These are phyloP conservation scores for Smithsoniella earleae DNA, from an alignment of 163 green algal species.

Conservation along the genomic window DNA sequence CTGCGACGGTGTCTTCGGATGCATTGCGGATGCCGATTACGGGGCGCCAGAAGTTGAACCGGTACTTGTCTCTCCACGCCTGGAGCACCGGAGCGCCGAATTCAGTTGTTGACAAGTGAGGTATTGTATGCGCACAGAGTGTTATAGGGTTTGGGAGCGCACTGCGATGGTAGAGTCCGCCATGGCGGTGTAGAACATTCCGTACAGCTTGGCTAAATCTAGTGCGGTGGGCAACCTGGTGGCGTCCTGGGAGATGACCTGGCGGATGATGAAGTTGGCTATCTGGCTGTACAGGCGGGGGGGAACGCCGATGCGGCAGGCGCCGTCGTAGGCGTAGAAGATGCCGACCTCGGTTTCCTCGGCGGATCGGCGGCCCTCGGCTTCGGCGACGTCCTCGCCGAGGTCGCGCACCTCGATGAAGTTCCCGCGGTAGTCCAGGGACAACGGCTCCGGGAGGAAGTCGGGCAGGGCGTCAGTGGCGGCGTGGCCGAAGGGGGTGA, in stretches of 20 bases:
- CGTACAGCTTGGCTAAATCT: not conserved
- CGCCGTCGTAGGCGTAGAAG: not conserved
- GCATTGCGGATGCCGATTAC: not conserved
- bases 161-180: not conserved
- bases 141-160: not conserved
- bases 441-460: no score
- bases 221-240: not conserved
- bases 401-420: no score
- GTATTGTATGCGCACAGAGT: not conserved
- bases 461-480: no score
- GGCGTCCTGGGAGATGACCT: not conserved
- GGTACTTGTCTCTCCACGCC: not conserved
- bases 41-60: not conserved
- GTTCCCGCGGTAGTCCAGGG: no score
- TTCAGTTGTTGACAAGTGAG: not conserved
- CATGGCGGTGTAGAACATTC: not conserved
- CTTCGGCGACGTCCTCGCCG: no score
- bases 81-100: not conserved
- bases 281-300: not conserved
- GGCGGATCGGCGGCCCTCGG: no score
- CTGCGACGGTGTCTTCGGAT: not conserved
- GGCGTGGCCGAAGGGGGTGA: no score
- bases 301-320: not conserved
- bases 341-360: not conserved
- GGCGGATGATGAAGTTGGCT: not conserved